Conservation (phyloP, 2,329 filamentous ascomycete genomes). For the Talaromyces pinophilus region DNA sequence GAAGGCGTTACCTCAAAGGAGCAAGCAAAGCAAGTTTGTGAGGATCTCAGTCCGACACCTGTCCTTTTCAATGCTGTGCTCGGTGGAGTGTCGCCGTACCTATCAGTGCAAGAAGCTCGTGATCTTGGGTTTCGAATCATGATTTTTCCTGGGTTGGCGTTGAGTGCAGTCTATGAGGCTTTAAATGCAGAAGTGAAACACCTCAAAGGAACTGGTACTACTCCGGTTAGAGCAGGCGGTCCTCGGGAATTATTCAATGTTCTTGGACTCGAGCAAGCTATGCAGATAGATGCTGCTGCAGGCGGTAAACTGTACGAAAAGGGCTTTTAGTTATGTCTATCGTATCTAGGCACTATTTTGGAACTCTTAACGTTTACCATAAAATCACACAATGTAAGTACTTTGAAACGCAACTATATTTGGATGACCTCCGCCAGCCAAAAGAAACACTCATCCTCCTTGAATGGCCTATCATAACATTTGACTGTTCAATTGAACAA, state of each 20-base stretch:
- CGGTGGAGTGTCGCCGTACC: slow-evolving; percentile 34
- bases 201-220: slow-evolving; percentile 33
- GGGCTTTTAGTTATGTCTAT: slow-evolving; percentile 20
- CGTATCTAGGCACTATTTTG: not conserved
- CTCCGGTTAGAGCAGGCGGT: slow-evolving; percentile 15
- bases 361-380: not conserved
- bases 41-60: slow-evolving; percentile 32
- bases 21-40: slow-evolving; percentile 29
- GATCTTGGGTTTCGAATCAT: slow-evolving; percentile 39
- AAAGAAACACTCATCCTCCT: not conserved
- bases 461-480: not conserved
- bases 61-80: slow-evolving; percentile 41
- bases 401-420: not conserved
- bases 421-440: not conserved
- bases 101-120: slow-evolving; percentile 33
- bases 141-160: slow-evolving; percentile 35
- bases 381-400: not conserved
- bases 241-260: slow-evolving; percentile 36
- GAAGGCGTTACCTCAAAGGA: slow-evolving; percentile 35
- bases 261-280: slow-evolving; percentile 33
- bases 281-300: slow-evolving; percentile 34
- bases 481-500: not conserved
- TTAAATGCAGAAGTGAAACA: slow-evolving; percentile 29
- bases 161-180: slow-evolving; percentile 31
- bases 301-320: slow-evolving; percentile 28